Base-by-base conservation (phyloP, 176 grass and related monocot species). In the Carex myosuroides region DNA sequence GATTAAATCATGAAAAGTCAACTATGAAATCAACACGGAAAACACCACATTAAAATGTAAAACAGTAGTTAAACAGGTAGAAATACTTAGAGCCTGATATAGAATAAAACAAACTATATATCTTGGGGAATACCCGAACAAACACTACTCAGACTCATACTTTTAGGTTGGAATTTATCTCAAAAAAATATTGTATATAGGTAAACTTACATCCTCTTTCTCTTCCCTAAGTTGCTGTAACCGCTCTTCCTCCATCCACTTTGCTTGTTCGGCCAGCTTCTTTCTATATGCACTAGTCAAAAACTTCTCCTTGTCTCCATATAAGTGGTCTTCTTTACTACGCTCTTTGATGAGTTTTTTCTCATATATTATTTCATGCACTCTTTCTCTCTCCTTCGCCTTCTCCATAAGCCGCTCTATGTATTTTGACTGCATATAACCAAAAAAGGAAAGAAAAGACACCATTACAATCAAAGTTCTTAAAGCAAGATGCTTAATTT, bases 311-410 rank as follows among this genome's bases (percentile, higher is more conserved):
- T 99, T 95, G 41, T 93, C 93, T 20, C 62, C 85, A 88, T 79
- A 93, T 7, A 95, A 89, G 64, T 99, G 96, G 48, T 99, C 93
- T 54, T 99, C 96, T 85, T 95, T 93, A 85, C 91, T 95, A 74
- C 93, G 91, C 77, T 99, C 93, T 90, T 99, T 99, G 61, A 95
- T 85, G 78, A 99, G 74, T 71, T 99, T 95, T 85, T 83, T 95
- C 86, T 99, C 96, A 33, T 95, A 99, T 83, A 95, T 70, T 81
- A 99, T 88, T 80, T 99, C 96, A 86, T 95, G 93, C 32, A 95
- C 93, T 64, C 88, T 85, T 85, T 99, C 94, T 61, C 93, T 93
- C 66, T 92, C 76, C 79, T 99, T 94, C 68, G 96, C 93, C 84
- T 95, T 99, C 18, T 85, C 86, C 89, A 90, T 91, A 81, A 99